These are phyloP conservation scores for Aspergillus caelatus DNA, from an alignment of 2,329 filamentous ascomycete species.

Conservation along the genomic window DNA sequence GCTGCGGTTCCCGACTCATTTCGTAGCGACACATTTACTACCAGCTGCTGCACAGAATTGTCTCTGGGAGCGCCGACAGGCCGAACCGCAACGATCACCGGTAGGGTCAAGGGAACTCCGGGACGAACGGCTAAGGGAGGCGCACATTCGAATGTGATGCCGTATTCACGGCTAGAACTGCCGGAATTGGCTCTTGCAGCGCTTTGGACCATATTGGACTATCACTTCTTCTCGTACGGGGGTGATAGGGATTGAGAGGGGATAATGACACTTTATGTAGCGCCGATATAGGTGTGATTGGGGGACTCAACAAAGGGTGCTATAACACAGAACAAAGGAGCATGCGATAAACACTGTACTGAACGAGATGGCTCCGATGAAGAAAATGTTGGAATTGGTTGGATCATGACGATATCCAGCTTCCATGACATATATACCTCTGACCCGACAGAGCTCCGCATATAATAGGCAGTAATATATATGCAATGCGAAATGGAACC, in stretches of 20 bases:
- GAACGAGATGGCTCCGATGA: not conserved
- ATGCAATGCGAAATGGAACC: not conserved
- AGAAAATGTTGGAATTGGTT: not conserved
- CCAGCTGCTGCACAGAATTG: slow-evolving; percentile 30
- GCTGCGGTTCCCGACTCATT: slow-evolving; percentile 28
- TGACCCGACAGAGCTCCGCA: not conserved
- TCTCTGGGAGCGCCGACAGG: slow-evolving; percentile 29
- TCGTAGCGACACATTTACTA: slow-evolving; percentile 31
- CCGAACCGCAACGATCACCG: slow-evolving; percentile 33
- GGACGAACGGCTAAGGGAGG: slow-evolving; percentile 32
- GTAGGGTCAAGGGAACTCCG: slow-evolving; percentile 32
- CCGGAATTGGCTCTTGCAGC: slow-evolving; percentile 8
- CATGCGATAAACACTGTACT: not conserved
- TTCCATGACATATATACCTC: not conserved
- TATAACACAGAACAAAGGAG: not conserved
- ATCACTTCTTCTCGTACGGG: slow-evolving; percentile 8
- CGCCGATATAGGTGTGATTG: not conserved
- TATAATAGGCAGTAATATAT: not conserved
- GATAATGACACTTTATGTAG: not conserved
- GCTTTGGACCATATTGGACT: slow-evolving; percentile 20
- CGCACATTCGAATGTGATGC: slow-evolving; percentile 32
- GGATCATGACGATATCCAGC: not conserved
- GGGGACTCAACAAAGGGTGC: not conserved
- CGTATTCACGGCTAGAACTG: slow-evolving; percentile 31
- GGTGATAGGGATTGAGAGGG: not conserved